Conservation (phyloP, 805 yeast species). For the Schwanniomyces sp. region DNA sequence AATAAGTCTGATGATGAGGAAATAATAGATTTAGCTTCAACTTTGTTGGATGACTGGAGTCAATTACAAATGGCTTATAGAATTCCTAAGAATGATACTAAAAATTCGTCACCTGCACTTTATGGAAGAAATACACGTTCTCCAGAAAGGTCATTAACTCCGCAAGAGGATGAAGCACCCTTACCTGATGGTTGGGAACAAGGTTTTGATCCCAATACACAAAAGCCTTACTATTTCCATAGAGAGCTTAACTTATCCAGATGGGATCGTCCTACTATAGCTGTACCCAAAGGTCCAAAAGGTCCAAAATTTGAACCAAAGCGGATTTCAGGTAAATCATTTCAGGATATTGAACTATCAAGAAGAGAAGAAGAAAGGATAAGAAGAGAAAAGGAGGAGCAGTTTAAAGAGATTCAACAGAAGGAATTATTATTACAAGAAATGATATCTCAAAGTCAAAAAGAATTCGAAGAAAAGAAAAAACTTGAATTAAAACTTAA, state of each 20-base stretch:
- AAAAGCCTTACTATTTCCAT: conserved; percentile 55
- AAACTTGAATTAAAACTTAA: conserved; percentile 20
- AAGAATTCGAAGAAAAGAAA: conserved; percentile 30
- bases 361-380: conserved; percentile 35
- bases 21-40: conserved; percentile 35
- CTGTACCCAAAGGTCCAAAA: conserved; percentile 34
- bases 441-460: conserved; percentile 32
- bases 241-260: conserved; percentile 45
- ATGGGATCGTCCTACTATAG: conserved; percentile 59
- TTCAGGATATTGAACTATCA: conserved; percentile 22
- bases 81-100: conserved; percentile 56
- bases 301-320: conserved; percentile 19
- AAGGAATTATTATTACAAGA: conserved; percentile 37
- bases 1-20: conserved; percentile 19
- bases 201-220: conserved; percentile 47
- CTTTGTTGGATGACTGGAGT: conserved; percentile 67
- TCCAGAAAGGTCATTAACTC: conserved; percentile 12
- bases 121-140: conserved; percentile 23
- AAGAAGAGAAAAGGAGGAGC: conserved; percentile 29
- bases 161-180: conserved; percentile 19
- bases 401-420: conserved; percentile 30
- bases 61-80: conserved; percentile 77
- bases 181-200: conserved; percentile 70
- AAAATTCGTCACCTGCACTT: conserved; percentile 7
- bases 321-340: conserved; percentile 4